Percentiles rank a stretch among this genome's conserved stretches.
Conservation (phyloP, 768 basidiomycete genomes). For the Podaxis carcinomalis region DNA sequence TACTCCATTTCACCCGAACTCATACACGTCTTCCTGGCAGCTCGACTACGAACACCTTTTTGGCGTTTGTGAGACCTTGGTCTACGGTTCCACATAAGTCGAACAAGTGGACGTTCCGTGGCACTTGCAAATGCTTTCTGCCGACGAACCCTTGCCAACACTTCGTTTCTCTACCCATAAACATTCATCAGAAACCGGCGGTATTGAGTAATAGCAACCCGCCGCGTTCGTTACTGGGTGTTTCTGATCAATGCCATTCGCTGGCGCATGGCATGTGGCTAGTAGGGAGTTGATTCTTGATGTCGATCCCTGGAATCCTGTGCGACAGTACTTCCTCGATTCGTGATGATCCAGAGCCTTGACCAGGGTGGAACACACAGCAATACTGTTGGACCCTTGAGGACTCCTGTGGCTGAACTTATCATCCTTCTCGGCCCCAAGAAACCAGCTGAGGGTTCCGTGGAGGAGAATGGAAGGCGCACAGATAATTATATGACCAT, state of each 20-base stretch:
- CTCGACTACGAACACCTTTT: neutral
- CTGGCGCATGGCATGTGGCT: neutral
- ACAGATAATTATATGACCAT: neutral
- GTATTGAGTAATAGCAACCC: neutral
- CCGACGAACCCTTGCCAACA: neutral
- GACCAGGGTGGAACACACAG: neutral
- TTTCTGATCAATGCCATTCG: neutral
- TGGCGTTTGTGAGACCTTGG: neutral
- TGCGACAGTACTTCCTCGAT: neutral
- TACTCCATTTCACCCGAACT: neutral
- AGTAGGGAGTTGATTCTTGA: neutral
- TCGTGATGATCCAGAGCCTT: neutral
- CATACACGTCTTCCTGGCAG: neutral
- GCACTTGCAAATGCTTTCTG: neutral
- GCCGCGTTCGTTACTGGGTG: neutral
- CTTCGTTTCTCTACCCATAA: neutral
- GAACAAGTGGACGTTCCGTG: neutral
- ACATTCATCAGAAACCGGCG: slow-evolving; percentile 7
- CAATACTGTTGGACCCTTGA: neutral
- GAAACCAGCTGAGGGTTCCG: neutral
- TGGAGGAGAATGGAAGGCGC: neutral
- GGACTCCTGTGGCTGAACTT: neutral
- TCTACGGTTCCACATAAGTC: neutral
- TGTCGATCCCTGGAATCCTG: slow-evolving; percentile 3
- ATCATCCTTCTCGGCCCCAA: neutral